phyloP scores from a whole-genome alignment of 2,329 filamentous ascomycete species.

The Pyrenophora teres region DNA sequence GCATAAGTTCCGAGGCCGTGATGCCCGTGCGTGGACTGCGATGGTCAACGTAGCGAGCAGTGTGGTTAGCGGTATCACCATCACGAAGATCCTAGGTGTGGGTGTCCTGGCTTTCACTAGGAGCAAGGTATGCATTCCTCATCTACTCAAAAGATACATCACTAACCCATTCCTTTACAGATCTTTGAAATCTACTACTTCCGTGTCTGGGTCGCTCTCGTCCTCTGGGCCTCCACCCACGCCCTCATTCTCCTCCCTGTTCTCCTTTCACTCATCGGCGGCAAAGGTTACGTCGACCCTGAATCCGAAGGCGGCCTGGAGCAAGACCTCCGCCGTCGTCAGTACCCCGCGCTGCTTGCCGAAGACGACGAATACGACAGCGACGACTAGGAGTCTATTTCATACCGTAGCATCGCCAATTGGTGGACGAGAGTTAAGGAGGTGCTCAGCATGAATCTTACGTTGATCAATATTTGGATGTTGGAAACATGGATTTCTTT shows the following conservation, averaged over 20 bases:
- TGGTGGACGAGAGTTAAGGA: not conserved
- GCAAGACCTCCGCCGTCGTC: constrained; percentile 79
- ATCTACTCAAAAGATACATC: no score
- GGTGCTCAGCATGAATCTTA: not conserved
- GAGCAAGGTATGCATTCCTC: constrained; percentile 64
- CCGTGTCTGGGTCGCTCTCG: constrained; percentile 90
- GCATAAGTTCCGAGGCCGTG: constrained; percentile 76
- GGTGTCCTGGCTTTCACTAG: constrained; percentile 90
- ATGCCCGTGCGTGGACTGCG: constrained; percentile 88
- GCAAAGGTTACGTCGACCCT: constrained; percentile 81
- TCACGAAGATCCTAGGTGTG: constrained; percentile 93
- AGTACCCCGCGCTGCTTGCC: constrained; percentile 73
- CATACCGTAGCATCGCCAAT: not conserved
- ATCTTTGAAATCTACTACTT: constrained; percentile 99
- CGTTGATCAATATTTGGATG: no score
- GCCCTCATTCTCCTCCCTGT: constrained; percentile 92
- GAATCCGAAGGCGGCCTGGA: constrained; percentile 87
- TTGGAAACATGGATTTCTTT: no score
- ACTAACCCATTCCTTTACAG: constrained; percentile 30
- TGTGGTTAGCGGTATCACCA: constrained; percentile 93
- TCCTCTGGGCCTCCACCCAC: constrained; percentile 85
- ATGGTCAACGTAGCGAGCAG: constrained; percentile 93
- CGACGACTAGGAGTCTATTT: constrained; percentile 30
- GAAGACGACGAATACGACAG: constrained; percentile 75
- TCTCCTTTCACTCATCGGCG: constrained; percentile 81